Conservation (phyloP, 2,329 filamentous ascomycete species). For the Salinomyces thailandicus region DNA sequence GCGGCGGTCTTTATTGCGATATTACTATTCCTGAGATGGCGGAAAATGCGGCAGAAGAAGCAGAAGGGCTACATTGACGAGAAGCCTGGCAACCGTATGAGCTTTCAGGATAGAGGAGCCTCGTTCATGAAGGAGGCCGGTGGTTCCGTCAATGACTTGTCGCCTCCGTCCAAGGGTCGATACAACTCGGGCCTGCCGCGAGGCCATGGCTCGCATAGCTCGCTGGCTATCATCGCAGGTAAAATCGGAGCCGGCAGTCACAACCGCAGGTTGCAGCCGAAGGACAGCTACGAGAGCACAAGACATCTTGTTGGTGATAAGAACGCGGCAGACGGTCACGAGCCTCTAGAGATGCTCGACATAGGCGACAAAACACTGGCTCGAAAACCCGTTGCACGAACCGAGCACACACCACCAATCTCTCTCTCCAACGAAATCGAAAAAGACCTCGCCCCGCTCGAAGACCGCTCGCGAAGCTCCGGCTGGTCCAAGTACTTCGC, state of each 20-base stretch:
- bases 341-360: constrained; percentile 36
- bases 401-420: constrained; percentile 4
- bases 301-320: constrained; percentile 51
- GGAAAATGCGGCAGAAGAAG: constrained; percentile 47
- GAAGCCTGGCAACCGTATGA: constrained; percentile 31
- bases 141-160: constrained; percentile 27
- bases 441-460: constrained; percentile 3
- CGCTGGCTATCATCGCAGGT: constrained; percentile 43
- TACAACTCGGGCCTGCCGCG: neutral
- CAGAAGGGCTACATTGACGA: constrained; percentile 31
- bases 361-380: constrained; percentile 29
- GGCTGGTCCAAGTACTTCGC: constrained; percentile 38
- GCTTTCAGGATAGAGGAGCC: constrained; percentile 42
- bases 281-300: constrained; percentile 49
- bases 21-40: constrained; percentile 57
- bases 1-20: constrained; percentile 59
- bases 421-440: constrained; percentile 3
- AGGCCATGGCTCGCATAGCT: constrained; percentile 22
- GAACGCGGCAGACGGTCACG: constrained; percentile 32
- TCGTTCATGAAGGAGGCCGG: constrained; percentile 44
- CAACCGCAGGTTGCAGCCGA: no score
- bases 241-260: constrained; percentile 40
- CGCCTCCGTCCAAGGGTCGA: constrained; percentile 11
- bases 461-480: constrained; percentile 42
- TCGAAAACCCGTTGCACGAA: constrained; percentile 7